phyloP scores from a whole-genome alignment of 1,284 basidiomycete species.

The Puccinia brachypodii region DNA sequence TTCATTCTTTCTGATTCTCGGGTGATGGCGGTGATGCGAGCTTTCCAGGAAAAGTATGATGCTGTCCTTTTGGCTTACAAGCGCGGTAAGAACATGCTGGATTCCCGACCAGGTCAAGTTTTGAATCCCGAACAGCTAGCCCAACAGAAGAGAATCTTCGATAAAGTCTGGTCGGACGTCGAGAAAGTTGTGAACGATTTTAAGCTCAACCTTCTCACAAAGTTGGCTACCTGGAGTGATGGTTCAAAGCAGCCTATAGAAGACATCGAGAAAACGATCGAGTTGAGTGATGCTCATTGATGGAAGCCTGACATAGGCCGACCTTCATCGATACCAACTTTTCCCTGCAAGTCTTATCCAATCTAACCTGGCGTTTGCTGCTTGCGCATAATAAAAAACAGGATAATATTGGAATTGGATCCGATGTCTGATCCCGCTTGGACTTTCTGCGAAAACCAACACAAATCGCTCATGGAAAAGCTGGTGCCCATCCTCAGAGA shows the following conservation, averaged over 20 bases:
- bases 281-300: constrained; percentile 62
- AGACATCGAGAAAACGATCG: constrained; percentile 94
- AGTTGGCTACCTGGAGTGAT: constrained; percentile 74
- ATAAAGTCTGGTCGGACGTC: constrained; percentile 94
- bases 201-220: constrained; percentile 72
- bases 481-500: constrained; percentile 71
- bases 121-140: constrained; percentile 64
- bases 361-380: not conserved
- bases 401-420: constrained; percentile 71
- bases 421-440: constrained; percentile 81
- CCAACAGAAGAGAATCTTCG: constrained; percentile 86
- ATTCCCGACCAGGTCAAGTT: constrained; percentile 79
- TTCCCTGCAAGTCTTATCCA: not conserved
- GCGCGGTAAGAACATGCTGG: constrained; percentile 88
- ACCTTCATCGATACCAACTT: not conserved
- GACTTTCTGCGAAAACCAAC: constrained; percentile 91
- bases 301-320: not conserved
- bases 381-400: constrained; percentile 4
- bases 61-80: constrained; percentile 93
- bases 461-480: constrained; percentile 75
- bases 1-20: not conserved
- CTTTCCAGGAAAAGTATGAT: constrained; percentile 81
- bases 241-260: constrained; percentile 67
- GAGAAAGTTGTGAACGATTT: constrained; percentile 94
- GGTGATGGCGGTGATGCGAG: constrained; percentile 6